Base-by-base conservation (phyloP, 129 eudicot species). In the Smallanthus sonchifolius region DNA sequence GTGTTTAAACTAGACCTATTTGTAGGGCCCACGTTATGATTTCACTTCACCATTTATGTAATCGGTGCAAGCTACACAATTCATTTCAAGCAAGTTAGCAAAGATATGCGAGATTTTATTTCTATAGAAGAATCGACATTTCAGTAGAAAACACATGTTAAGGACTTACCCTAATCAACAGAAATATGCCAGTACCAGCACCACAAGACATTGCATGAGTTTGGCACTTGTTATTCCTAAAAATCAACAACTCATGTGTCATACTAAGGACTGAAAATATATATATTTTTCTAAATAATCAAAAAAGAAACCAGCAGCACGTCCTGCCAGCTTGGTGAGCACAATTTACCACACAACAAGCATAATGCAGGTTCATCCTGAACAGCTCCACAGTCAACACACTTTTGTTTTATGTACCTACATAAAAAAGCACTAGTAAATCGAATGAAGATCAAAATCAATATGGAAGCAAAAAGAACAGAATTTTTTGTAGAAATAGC, bases 131-230 rank as follows among this genome's bases (percentile, higher is more conserved):
- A 72, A 44, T 24, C 14, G n/a, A 16, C 17, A 3, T 42, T 17
- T 38, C 49, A 7, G 7, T 9, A 39, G 70, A 15, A 43, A 48
- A 17, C 44, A 61, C 11, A 2, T 15, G 43, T 51, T 16, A 61
- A 17, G 34, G 30, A 78, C 89, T 72, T 90, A 94, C 99, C 84
- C 91, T 91, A 28, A 94, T 85, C 81, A 94, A 81, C 51, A 94
- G 72, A 84, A 94, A 94, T 40, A 91, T 94, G n/a, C 99, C 97
- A 71, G 87, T 94, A 28, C 97, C 97, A 67, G 97, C 99, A 80
- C 97, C 99, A 73, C 99, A 94, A 67, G 86, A 76, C 86, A 69
- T 45, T 47, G 99, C 93, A 82, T 94, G 99, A 86, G 88, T 77
- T 54, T 85, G 96, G 67, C 99, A 91, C 82, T 83, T 86, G 75